Base-by-base conservation (phyloP, 2,329 filamentous ascomycete species). In the Cylindrodendrum hubeiense region DNA sequence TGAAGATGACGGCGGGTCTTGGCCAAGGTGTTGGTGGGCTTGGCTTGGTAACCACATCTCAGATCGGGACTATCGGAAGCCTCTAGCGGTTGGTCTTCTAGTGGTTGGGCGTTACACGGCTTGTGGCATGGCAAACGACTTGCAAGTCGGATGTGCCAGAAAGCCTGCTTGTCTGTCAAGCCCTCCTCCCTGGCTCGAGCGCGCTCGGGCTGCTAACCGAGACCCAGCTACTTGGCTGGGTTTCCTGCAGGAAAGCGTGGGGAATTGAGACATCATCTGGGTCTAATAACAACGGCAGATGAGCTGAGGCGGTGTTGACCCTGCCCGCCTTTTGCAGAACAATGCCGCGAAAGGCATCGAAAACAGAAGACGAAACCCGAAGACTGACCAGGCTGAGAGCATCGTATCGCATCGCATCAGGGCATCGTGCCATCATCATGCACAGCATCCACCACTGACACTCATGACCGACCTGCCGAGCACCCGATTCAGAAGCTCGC, bases 161-260 rank as follows among this genome's bases (percentile, higher is more conserved):
- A n/a, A n/a, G 15, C 37, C 37, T 17, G 37, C 37, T 39, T n/a
- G 7, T 13, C 17, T 43, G 9, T 30, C 34, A 56, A 21, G 46
- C 46, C 39, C 41, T 44, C 53, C n/a, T n/a, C n/a, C n/a, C n/a
- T n/a, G n/a, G 41, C 53, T 15, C 19, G 41, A 56, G 28, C 41
- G 34, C 17, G 24, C 51, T 52, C 34, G 49, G 49, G 19, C 22
- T 26, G 21, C 58, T 30, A 59, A 43, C 60, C 60, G 60, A 59
- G 60, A 63, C 60, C 60, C 60, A 34, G 60, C 60, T 63, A 54
- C 60, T 53, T 59, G 60, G 60, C 60, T 63, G 60, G 44, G 54
- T 44, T 53, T 63, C 54, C 54, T 63, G 60, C 60, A 49, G 49
- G 44, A 44, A 55, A 59, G 60, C 60, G 60, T 63, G 60, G 60